Conservation (phyloP, 306 rosid genomes). For the Potentilla sterilis region DNA sequence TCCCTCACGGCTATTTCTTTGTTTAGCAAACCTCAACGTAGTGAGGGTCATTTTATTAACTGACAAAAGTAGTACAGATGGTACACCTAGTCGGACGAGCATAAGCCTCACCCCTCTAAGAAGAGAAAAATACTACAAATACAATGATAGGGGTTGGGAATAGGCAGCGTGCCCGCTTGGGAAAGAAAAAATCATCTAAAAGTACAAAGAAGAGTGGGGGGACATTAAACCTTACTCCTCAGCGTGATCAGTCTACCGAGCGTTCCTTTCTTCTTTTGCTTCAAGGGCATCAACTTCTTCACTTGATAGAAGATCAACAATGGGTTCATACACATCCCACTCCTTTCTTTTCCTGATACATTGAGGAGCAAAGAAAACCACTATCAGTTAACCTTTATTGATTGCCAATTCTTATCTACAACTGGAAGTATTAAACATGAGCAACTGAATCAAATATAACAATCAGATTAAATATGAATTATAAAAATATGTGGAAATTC, state of each 20-base stretch:
- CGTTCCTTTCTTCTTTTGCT: conserved; percentile 84
- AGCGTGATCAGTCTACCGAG: conserved; percentile 34
- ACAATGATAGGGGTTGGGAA: background rate
- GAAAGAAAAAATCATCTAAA: background rate
- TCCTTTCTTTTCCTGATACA: conserved; percentile 94
- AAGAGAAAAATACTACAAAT: background rate
- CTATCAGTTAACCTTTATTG: conserved; percentile 4
- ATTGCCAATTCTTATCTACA: no score
- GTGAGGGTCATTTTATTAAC: background rate
- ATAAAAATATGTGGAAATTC: background rate
- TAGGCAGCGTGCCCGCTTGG: background rate
- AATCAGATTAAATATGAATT: background rate
- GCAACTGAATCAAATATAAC: background rate
- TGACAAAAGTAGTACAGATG: background rate
- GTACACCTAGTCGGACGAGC: background rate
- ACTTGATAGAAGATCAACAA: conserved; percentile 83
- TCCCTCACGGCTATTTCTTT: background rate
- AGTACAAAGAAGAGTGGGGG: background rate
- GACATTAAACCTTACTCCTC: background rate
- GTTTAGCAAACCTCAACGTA: background rate
- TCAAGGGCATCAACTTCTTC: conserved; percentile 95
- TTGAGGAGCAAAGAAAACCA: conserved; percentile 26
- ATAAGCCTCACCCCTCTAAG: background rate
- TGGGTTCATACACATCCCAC: conserved; percentile 89
- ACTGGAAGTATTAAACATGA: background rate